These are phyloP conservation scores for Corynespora cassiicola DNA, from an alignment of 2,329 filamentous ascomycete species.

Conservation along the genomic window DNA sequence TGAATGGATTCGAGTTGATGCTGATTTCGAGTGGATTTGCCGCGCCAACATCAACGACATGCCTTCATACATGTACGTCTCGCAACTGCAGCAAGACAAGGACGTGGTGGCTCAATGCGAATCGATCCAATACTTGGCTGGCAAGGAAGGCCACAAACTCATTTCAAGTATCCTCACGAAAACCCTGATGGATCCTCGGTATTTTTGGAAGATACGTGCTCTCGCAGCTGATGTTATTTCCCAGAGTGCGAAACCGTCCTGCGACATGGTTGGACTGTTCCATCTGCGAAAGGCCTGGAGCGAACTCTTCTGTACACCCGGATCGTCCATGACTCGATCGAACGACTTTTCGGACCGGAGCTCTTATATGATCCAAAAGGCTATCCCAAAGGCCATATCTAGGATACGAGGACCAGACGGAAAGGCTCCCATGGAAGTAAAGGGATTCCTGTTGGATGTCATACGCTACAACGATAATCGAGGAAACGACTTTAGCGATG, in stretches of 20 bases:
- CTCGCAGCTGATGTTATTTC: constrained; percentile 83
- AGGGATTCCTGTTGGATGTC: constrained; percentile 86
- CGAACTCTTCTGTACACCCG: constrained; percentile 84
- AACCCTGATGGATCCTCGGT: constrained; percentile 88
- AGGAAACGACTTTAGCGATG: constrained; percentile 86
- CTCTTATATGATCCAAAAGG: constrained; percentile 82
- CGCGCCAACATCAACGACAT: constrained; percentile 77
- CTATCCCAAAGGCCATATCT: constrained; percentile 82
- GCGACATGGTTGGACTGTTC: constrained; percentile 78
- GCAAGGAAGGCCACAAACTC: constrained; percentile 74
- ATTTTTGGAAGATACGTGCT: constrained; percentile 90
- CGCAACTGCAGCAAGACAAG: constrained; percentile 94
- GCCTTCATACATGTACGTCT: constrained; percentile 97
- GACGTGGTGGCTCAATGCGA: constrained; percentile 85
- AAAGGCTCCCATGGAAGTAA: constrained; percentile 78
- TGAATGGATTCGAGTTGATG: constrained; percentile 98
- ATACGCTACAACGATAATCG: constrained; percentile 94
- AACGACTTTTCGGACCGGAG: constrained; percentile 92
- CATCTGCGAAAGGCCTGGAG: constrained; percentile 88
- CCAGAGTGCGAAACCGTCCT: constrained; percentile 65
- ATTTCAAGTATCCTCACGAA: constrained; percentile 88
- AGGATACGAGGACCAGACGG: constrained; percentile 77
- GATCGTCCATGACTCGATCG: constrained; percentile 77
- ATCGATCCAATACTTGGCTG: constrained; percentile 76
- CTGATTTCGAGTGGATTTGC: constrained; percentile 98